Base-by-base conservation (phyloP, 257 asterid species). In the Ophiorrhiza pumila region DNA sequence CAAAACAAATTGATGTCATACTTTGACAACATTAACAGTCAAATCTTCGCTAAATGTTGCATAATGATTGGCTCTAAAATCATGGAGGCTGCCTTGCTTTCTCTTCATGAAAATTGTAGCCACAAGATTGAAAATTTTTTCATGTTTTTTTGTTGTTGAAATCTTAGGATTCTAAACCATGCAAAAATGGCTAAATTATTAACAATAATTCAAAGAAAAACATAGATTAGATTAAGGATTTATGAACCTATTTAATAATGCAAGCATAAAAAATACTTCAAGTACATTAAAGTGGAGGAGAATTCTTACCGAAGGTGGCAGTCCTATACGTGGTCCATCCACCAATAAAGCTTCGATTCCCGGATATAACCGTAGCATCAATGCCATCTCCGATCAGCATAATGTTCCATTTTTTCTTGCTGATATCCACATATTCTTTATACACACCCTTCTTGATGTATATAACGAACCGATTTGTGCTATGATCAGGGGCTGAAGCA, bases 361-460 rank as follows among this genome's bases (percentile, higher is more conserved):
- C 96, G 34, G 96, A 65, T 55, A 89, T 75, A 60, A 87, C 66
- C 0, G 96, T 89, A n/a, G 55, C 83, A 67, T 83, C 90, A 37
- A 84, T 77, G 43, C 96, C 96, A 41, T 89, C 96, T 67, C 96
- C 96, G 29, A 85, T 69, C 84, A 89, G 31, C 88, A 87, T 79
- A 17, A 89, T 75, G 60, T 89, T 85, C 91, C 87, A 81, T 76
- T 89, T 87, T 76, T 87, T 82, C 84, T 87, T 89, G 45, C 82
- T 71, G 4, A 89, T 85, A 27, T 89, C 89, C 37, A 87, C 85
- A 56, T 84, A 76, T 71, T 89, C 93, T 5, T 34, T 78, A 49
- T 89, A 89, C 25, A 87, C 79, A 5, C 96, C 96, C 35, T 75
- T 83, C 83, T 87, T 89, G 17, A 89, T 65, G 53, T 85, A 79